phyloP scores from a whole-genome alignment of 2,329 filamentous ascomycete genomes.

The Teratosphaeria viscida region DNA sequence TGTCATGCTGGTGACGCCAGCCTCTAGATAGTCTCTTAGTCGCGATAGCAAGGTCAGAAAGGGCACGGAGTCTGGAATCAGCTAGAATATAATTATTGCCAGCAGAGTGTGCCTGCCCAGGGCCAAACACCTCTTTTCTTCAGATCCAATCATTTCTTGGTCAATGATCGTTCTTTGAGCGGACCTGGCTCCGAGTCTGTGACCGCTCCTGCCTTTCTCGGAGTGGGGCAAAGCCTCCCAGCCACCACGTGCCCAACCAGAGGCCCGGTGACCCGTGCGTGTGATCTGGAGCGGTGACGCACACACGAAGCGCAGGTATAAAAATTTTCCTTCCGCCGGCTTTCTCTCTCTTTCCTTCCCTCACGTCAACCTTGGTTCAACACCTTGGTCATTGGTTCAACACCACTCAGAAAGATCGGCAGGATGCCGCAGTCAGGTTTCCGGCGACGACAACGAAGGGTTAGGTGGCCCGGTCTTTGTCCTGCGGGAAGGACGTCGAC shows the following conservation, averaged over 20 bases:
- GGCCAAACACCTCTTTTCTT: too few species aligned
- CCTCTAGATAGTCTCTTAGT: background rate
- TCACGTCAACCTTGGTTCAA: background rate
- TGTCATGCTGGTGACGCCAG: background rate
- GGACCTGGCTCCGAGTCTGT: background rate
- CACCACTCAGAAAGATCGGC: background rate
- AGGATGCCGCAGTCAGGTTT: background rate
- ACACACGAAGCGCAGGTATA: background rate
- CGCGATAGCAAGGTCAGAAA: background rate
- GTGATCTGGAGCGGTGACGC: background rate
- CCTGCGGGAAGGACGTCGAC: background rate
- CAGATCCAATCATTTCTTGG: too few species aligned
- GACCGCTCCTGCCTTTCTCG: background rate
- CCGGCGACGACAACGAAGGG: background rate
- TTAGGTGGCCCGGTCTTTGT: background rate
- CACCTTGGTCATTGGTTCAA: background rate
- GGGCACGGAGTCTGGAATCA: too few species aligned
- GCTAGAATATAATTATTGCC: too few species aligned
- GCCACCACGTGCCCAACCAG: background rate
- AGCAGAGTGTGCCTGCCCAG: too few species aligned
- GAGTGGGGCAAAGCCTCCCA: background rate
- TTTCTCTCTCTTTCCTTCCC: background rate
- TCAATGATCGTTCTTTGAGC: background rate
- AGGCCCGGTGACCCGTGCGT: background rate
- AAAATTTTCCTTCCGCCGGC: background rate